Evolutionary conservation across 2,329 filamentous ascomycete genomes (phyloP), one percentile per base, ranked within the genome.

Genomic region (Colletotrichum liaoningense): DNA sequence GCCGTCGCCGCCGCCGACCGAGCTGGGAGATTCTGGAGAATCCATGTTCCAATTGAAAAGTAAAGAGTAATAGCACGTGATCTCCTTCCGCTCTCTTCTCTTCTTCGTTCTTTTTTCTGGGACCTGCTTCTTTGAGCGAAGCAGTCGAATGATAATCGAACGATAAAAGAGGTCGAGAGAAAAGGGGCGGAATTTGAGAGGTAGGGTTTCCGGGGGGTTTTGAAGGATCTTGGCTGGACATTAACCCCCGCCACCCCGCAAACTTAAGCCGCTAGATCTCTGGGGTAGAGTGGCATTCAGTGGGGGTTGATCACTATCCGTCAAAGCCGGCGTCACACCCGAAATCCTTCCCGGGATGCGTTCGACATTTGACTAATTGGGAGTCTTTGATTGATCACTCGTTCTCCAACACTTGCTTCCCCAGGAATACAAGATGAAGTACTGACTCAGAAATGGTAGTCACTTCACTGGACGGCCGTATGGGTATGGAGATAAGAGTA

Each of bases 1-100:
- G 11, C 30, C 69, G 4, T 49, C 46, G 58, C 42, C 42, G 42
- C 42, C 42, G 42, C 42, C 42, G 42, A 49, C 42, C 8, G 26
- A 63, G 12, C 12, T 52, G 14, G 60, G n/a, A n/a, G 65, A 69
- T 69, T 33, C 56, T 9, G 58, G 42, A 46, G 57, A 67, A 33
- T 55, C 65, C 69, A 72, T 72, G 24, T 46, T 56, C 52, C 22
- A 28, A 28, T 24, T 16, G 33, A 55, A 14, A 19, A 4, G n/a
- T 3, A 52, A 33, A 49, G 28, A 33, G 12, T 24, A 22, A 7
- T 16, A 2, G 16, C 42, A 33, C 42, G 26, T 16, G 11, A 28
- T 7, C 14, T 16, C 19, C 8, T 63, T 52, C 42, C 26, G n/a
- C 19, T 33, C 19, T 33, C 42, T 52, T 63, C 26, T 30, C 9